Evolutionary conservation across 2,329 filamentous ascomycete species (phyloP), one percentile per base, ranked within the genome.

Genomic region (Nannizziopsis barbatae): DNA sequence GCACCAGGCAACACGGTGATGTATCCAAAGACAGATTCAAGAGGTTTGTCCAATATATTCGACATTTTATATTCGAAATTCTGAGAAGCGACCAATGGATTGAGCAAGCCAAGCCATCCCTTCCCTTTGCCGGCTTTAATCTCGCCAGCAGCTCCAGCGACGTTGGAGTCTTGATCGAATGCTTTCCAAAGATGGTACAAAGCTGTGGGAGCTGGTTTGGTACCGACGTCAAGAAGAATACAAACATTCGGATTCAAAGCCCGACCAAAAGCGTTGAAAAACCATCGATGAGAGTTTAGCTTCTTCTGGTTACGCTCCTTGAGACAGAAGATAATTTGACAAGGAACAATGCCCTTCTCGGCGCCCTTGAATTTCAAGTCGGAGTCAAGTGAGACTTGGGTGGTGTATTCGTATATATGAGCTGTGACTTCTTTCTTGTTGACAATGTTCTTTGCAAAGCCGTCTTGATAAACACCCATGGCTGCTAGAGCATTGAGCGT

Each of bases 41-140:
- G 73, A 0, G 92, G 92, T 66, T 98, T 98, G 65, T 98, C 92
- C 20, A 98, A 75, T 59, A 98, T 98, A 60, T 98, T 98, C 36
- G 88, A 95, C 87, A 98, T 95, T 68, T 98, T 98, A 74, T 98
- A 98, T 71, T 98, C 92, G 57, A 98, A 98, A 64, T 98, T 98
- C 60, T 98, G 92, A 40, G 88, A 94, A 0, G 92, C 92, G 12
- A 98, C 90, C 5, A 98, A 74, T 0, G 92, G 92, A 60, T 98
- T 98, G 40, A 98, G 72, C 12, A 98, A 75, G 53, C 90, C 87
- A 4, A 80, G 72, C 61, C 87, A 89, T 18, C 77, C 81, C 56
- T 83, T 86, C 6, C 92, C 92, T 65, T 95, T 94, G 69, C 94
- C 94, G 0, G 92, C 92, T 64, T 90, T 95, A 67, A 98, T 98